Percentiles rank a stretch among this genome's conserved stretches.
phyloP scores from a whole-genome alignment of 78 protist genomes.

The Speleostelium caveatum region DNA sequence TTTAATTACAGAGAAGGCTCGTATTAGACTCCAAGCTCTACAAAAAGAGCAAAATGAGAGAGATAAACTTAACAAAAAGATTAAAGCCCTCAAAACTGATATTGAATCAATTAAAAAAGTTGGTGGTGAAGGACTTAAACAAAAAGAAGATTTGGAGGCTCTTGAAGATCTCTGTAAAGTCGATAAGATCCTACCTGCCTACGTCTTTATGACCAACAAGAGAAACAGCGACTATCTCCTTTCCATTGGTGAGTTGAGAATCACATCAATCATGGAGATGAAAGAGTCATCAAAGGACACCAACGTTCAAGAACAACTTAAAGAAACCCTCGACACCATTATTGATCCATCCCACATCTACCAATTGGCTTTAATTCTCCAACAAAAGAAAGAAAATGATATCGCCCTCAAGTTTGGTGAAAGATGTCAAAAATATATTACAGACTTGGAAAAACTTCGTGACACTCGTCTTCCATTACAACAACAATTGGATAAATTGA shows the following conservation, averaged over 20 bases:
- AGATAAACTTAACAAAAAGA: neutral
- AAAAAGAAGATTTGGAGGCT: neutral
- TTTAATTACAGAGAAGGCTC: conserved; percentile 43
- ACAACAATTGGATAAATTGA: neutral
- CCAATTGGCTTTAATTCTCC: conserved; percentile 13
- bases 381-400: conserved; percentile 17
- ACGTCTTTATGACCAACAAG: neutral
- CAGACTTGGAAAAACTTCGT: conserved; percentile 38
- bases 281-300: conserved; percentile 19
- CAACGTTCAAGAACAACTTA: conserved; percentile 12
- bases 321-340: conserved; percentile 35
- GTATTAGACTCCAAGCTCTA: conserved; percentile 19
- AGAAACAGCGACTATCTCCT: conserved; percentile 1
- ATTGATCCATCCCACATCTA: conserved; percentile 60
- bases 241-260: conserved; percentile 13
- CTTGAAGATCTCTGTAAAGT: neutral
- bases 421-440: conserved; percentile 60
- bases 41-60: conserved; percentile 23
- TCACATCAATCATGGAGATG: conserved; percentile 49
- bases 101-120: conserved; percentile 40
- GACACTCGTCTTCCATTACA: conserved; percentile 47
- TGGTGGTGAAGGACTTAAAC: neutral
- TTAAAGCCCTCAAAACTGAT: conserved; percentile 4
- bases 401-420: conserved; percentile 51
- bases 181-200: neutral